Percentiles rank a stretch among this genome's conserved stretches.
These are phyloP conservation scores for Geotrichum australiense DNA, from an alignment of 1,139 yeast species.

Conservation along the genomic window DNA sequence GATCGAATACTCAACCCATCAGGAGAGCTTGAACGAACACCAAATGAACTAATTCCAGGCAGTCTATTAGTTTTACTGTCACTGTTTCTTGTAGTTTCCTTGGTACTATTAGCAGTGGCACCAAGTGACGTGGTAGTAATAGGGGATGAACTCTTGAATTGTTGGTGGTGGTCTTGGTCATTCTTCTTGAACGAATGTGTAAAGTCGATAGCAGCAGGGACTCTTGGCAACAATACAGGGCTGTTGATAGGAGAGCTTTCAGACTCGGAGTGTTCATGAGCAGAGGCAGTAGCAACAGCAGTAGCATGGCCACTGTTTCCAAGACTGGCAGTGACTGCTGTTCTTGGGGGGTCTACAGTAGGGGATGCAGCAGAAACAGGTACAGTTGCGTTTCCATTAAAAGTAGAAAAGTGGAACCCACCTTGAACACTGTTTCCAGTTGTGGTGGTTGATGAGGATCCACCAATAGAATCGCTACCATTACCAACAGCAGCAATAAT, in stretches of 20 bases:
- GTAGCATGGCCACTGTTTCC: no score
- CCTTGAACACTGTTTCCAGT: conserved; percentile 9
- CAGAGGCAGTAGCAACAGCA: conserved; percentile 2
- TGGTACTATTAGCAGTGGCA: not conserved
- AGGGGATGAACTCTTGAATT: conserved; percentile 2
- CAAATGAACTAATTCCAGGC: conserved; percentile 15
- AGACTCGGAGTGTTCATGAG: no score
- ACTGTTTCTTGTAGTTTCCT: not conserved
- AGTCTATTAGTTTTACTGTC: conserved; percentile 6
- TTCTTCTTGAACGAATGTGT: conserved; percentile 27
- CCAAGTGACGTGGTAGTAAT: conserved; percentile 1
- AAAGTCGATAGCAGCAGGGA: conserved; percentile 29
- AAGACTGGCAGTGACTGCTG: conserved; percentile 1
- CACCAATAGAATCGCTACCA: not conserved
- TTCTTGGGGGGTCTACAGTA: not conserved
- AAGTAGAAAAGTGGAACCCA: conserved; percentile 13
- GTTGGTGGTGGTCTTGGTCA: conserved; percentile 8
- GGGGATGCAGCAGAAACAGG: not conserved
- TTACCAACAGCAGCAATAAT: conserved; percentile 15
- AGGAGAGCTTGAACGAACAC: not conserved
- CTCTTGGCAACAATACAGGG: no score
- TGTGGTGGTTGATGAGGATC: no score
- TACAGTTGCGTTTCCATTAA: conserved; percentile 7
- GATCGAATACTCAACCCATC: conserved; percentile 17
- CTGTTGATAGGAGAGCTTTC: no score